phyloP scores from a whole-genome alignment of 176 grass and related monocot genomes.

The barley (Hordeum vulgare) region MorexV3_pseudomolecules_assembly NC_058521.1:377368692-377369191 shows the following conservation, averaged over 20 bases:
- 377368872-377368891: slow-evolving; percentile 94
- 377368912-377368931: slow-evolving; percentile 64
- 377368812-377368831: slow-evolving; percentile 86
- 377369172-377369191: background rate
- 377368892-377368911: slow-evolving; percentile 93
- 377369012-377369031: slow-evolving; percentile 53
- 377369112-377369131: background rate
- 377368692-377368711: background rate
- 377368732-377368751: slow-evolving; percentile 38
- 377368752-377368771: slow-evolving; percentile 85
- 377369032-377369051: slow-evolving; percentile 36
- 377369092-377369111: background rate
- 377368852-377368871: slow-evolving; percentile 93
- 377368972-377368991: slow-evolving; percentile 52
- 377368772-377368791: slow-evolving; percentile 78
- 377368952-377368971: slow-evolving; percentile 37
- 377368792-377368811: slow-evolving; percentile 82
- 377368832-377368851: slow-evolving; percentile 85
- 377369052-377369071: background rate
- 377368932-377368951: slow-evolving; percentile 78
- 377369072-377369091: slow-evolving; percentile 1
- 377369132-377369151: background rate
- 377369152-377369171: background rate
- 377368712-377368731: slow-evolving; percentile 1
- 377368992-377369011: slow-evolving; percentile 72